These are phyloP conservation scores for Cladosporium phlei DNA, from an alignment of 2,329 filamentous ascomycete genomes.

Conservation along the genomic window DNA sequence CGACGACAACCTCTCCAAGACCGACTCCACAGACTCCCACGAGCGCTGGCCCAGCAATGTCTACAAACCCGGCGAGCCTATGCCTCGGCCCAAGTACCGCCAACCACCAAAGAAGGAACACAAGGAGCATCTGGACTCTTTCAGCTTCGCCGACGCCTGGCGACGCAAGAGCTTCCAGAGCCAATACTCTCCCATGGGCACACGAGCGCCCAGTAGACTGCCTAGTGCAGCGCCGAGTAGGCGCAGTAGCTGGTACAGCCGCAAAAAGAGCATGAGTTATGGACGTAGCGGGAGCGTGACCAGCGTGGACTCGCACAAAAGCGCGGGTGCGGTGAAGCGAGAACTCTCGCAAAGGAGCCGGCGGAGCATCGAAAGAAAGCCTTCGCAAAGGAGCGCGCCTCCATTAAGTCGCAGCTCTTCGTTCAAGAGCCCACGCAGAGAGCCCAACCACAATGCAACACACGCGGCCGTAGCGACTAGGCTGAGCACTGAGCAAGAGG, in stretches of 20 bases:
- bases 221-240: slow-evolving; percentile 17
- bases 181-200: slow-evolving; percentile 47
- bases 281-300: slow-evolving; percentile 9
- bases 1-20: slow-evolving; percentile 23
- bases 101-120: slow-evolving; percentile 46
- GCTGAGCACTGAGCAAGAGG: slow-evolving; percentile 35
- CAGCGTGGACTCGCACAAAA: slow-evolving; percentile 10
- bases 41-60: slow-evolving; percentile 39
- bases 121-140: slow-evolving; percentile 47
- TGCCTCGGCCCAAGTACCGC: slow-evolving; percentile 49
- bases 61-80: slow-evolving; percentile 49
- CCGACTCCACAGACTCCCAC: slow-evolving; percentile 25
- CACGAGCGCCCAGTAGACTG: slow-evolving; percentile 37
- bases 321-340: neutral
- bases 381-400: slow-evolving; percentile 6
- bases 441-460: neutral
- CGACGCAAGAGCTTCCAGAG: slow-evolving; percentile 41
- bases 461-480: slow-evolving; percentile 23
- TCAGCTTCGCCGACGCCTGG: slow-evolving; percentile 45
- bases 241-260: slow-evolving; percentile 27
- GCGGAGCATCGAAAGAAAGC: neutral
- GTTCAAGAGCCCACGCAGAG: neutral
- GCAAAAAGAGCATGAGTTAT: slow-evolving; percentile 7
- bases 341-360: slow-evolving; percentile 2
- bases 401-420: neutral